A percentile compares a stretch with the other conserved stretches of the same genome.
phyloP scores from a whole-genome alignment of 2,329 filamentous ascomycete species.

The Curvularia hawaiiensis region DNA sequence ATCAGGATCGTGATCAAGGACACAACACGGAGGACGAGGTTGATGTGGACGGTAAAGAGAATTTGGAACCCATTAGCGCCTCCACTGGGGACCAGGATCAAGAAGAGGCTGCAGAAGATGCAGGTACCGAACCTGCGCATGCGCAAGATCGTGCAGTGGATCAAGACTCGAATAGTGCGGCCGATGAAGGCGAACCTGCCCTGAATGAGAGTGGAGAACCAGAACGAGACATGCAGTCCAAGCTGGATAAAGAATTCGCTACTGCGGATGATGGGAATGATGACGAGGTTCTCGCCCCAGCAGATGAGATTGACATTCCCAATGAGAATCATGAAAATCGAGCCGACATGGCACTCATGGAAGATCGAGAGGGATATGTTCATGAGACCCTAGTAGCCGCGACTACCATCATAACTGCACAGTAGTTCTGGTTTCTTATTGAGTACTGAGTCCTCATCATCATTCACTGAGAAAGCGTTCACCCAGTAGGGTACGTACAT shows the following conservation, averaged over 20 bases:
- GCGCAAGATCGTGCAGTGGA: slow-evolving; percentile 1
- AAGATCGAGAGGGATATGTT: not conserved
- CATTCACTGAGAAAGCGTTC: not conserved
- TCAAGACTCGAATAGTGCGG: not conserved
- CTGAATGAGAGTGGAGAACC: not conserved
- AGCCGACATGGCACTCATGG: not conserved
- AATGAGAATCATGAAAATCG: not conserved
- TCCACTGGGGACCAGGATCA: not conserved
- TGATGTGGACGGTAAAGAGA: not conserved
- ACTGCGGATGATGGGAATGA: not conserved
- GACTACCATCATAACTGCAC: not conserved
- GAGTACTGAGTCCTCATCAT: not conserved
- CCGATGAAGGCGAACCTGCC: not conserved
- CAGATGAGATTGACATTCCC: not conserved
- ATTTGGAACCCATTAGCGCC: not conserved
- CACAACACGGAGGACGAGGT: not conserved
- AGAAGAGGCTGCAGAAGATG: not conserved
- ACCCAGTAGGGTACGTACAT: not conserved
- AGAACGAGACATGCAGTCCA: not conserved
- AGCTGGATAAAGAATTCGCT: not conserved
- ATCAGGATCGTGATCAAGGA: not conserved
- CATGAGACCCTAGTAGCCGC: not conserved
- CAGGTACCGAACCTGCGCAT: slow-evolving; percentile 4
- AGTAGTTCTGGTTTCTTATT: not conserved
- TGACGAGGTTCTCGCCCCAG: not conserved